Evolutionary conservation across 495 filamentous ascomycete genomes (phyloP).

Genomic region (Neurospora sp.): DNA sequence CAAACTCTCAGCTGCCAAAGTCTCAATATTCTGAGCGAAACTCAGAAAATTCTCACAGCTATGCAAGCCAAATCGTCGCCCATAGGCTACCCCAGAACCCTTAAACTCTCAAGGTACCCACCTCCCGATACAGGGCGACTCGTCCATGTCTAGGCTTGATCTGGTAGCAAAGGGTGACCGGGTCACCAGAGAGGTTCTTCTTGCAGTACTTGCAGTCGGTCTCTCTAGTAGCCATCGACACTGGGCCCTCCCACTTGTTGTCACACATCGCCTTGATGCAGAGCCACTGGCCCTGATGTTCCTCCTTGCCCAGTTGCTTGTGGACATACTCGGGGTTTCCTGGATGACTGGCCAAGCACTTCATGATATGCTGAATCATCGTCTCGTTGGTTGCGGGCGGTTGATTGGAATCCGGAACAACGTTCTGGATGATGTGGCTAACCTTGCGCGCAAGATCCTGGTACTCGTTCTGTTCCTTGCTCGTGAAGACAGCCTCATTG

Average conservation of each 20-base stretch:
- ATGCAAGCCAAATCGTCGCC: neutral
- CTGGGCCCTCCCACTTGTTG: neutral
- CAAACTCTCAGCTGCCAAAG: neutral
- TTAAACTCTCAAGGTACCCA: constrained; percentile 1
- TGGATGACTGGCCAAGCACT: neutral
- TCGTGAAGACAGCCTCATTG: neutral
- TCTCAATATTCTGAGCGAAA: neutral
- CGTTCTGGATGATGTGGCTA: neutral
- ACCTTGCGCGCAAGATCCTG: constrained; percentile 1
- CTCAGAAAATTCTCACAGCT: neutral
- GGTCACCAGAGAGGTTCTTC: neutral
- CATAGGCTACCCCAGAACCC: neutral
- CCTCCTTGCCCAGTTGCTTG: neutral
- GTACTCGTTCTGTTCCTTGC: constrained; percentile 3
- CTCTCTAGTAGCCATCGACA: neutral
- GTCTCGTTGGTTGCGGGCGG: constrained; percentile 3
- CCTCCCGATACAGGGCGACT: neutral
- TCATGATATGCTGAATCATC: constrained; percentile 5
- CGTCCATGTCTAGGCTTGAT: neutral
- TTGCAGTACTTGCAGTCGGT: constrained; percentile 1
- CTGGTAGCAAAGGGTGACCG: constrained; percentile 4
- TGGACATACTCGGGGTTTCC: constrained; percentile 1
- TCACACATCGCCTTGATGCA: constrained; percentile 6
- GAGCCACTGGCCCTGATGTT: constrained; percentile 1
- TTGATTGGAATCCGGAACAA: constrained; percentile 3